A percentile compares a stretch with the other conserved stretches of the same genome.
phyloP scores from a whole-genome alignment of 2,329 filamentous ascomycete genomes.

The Sporothrix euskadiensis region DNA sequence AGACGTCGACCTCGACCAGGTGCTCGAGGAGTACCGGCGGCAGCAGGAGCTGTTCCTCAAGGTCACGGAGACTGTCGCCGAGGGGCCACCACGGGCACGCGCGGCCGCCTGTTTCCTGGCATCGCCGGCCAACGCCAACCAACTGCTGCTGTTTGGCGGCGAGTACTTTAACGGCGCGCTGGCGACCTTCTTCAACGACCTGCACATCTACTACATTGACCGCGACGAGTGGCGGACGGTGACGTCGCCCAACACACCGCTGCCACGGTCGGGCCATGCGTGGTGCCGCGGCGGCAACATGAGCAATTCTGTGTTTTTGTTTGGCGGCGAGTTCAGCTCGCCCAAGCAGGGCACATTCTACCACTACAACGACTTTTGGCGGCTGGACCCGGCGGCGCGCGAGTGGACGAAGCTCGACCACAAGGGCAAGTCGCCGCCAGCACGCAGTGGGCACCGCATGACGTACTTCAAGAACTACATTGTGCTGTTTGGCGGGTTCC shows the following conservation, averaged over 20 bases:
- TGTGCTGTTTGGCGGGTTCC: constrained; percentile 92
- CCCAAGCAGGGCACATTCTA: constrained; percentile 99
- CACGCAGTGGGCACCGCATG: constrained; percentile 91
- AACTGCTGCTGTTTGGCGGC: constrained; percentile 87
- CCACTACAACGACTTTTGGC: constrained; percentile 99
- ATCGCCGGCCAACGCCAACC: constrained; percentile 81
- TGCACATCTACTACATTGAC: constrained; percentile 73
- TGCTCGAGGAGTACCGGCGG: constrained; percentile 88
- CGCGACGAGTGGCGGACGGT: constrained; percentile 88
- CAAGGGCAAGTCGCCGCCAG: constrained; percentile 75
- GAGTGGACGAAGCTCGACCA: constrained; percentile 90
- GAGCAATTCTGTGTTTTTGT: constrained; percentile 80
- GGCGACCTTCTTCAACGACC: constrained; percentile 69
- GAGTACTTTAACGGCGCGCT: constrained; percentile 93
- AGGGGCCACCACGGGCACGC: constrained; percentile 72
- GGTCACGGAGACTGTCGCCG: constrained; percentile 76
- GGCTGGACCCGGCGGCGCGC: constrained; percentile 75
- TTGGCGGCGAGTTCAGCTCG: constrained; percentile 93
- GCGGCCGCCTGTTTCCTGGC: constrained; percentile 80
- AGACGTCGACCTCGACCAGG: constrained; percentile 88
- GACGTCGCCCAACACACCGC: constrained; percentile 85
- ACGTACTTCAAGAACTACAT: constrained; percentile 97
- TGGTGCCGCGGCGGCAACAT: constrained; percentile 87
- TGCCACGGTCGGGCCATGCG: constrained; percentile 89
- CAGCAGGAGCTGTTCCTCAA: constrained; percentile 94